These are phyloP conservation scores for Annona cherimola DNA, from an alignment of 164 flowering plant genomes.

Conservation along the genomic window DNA sequence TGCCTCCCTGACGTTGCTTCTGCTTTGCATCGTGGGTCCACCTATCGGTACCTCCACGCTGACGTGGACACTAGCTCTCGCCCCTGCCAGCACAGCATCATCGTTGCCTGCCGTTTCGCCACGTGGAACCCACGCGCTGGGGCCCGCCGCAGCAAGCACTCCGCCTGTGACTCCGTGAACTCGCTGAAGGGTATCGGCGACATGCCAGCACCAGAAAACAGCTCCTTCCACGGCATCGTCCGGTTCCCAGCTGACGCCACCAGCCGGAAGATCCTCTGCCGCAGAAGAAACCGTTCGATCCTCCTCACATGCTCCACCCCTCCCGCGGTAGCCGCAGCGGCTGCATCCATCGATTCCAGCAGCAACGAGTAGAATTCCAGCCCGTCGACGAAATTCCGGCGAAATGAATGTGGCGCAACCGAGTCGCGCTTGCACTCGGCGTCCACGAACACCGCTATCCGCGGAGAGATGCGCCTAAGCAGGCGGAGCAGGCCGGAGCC, in stretches of 20 bases:
- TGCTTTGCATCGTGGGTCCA: no score
- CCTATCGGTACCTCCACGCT: slow-evolving; percentile 70
- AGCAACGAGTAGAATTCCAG: slow-evolving; percentile 63
- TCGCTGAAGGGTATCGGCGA: slow-evolving; percentile 63
- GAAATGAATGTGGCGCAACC: neutral
- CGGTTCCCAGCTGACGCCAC: slow-evolving; percentile 41
- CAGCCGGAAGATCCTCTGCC: slow-evolving; percentile 47
- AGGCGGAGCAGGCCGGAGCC: slow-evolving; percentile 34
- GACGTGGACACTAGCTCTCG: slow-evolving; percentile 80
- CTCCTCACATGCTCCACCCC: slow-evolving; percentile 40
- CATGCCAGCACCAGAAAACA: slow-evolving; percentile 55
- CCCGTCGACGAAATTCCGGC: slow-evolving; percentile 39
- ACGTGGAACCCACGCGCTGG: slow-evolving; percentile 81
- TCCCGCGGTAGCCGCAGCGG: slow-evolving; percentile 23
- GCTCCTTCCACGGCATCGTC: slow-evolving; percentile 51
- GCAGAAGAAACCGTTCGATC: slow-evolving; percentile 55
- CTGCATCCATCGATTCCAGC: slow-evolving; percentile 77
- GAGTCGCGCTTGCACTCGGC: slow-evolving; percentile 42
- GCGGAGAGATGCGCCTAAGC: slow-evolving; percentile 50
- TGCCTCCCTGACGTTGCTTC: neutral
- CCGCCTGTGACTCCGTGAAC: slow-evolving; percentile 76
- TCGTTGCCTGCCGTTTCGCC: slow-evolving; percentile 59
- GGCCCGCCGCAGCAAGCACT: slow-evolving; percentile 56
- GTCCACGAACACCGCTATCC: slow-evolving; percentile 59
- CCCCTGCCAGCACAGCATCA: slow-evolving; percentile 87